Base-by-base conservation (phyloP, 768 basidiomycete genomes). In the Kwoniella sp. region DNA sequence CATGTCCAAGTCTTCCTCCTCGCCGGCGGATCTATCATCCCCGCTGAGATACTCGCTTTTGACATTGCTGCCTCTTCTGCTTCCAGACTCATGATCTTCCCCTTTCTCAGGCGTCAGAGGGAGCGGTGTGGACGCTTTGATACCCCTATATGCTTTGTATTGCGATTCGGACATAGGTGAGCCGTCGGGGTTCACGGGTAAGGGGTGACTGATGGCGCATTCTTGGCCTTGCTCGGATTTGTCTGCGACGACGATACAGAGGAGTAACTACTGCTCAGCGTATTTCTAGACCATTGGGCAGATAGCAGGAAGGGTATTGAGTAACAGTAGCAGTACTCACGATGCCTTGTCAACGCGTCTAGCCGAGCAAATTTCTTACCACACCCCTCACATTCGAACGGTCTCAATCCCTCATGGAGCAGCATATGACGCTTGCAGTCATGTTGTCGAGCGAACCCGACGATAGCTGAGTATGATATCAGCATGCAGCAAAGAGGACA, bases 401-500 rank as follows among this genome's bases (percentile, higher is more conserved):
- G 93, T 25, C 93, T 84, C 74, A 92, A 89, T 72, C 95, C 94
- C 63, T 91, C 88, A 79, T 98, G 94, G 47, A 98, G 84, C 70
- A 93, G 90, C 81, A 96, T 94, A 73, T 98, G 95, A 1, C 93
- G 87, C 78, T 95, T 97, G 82, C 94, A 96, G 79, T 98, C 94
- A 75, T 96, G 94, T 79, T 95, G 92, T 61, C 93, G 82, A 28
- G 91, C 93, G 68, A 96, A 94, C 25, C 93, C 92, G 50, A 71
- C 61, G 29, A 70, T 58, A 13, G 72, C 73, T 69, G 41, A 37
- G 15, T 7, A 37, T 5, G 34, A 12, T 7, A 48, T 26, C 34
- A 50, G 34, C n/a, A 37, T 30, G 9, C 53, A 55, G 11, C 25
- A 25, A 11, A 7, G 53, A 55, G 11, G n/a, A 9, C 28, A 26